Conservation (phyloP, 2,329 filamentous ascomycete species). For the Trichophyton benhamiae region DNA sequence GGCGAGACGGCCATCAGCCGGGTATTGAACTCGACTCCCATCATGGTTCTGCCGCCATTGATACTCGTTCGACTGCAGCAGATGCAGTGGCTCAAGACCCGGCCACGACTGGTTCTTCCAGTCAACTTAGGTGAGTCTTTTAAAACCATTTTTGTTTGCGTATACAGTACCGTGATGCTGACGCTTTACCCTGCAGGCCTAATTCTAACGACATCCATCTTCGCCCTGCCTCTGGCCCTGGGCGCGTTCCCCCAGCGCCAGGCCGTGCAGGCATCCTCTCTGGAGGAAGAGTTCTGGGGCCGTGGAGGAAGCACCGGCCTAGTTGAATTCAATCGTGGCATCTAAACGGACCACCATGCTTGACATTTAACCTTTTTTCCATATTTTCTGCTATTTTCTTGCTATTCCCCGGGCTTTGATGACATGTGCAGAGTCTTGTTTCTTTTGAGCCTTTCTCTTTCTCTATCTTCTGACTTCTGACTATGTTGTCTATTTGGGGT, state of each 20-base stretch:
- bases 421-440: background rate
- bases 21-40: slow-evolving; percentile 85
- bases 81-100: slow-evolving; percentile 64
- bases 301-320: slow-evolving; percentile 65
- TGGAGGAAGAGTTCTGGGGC: slow-evolving; percentile 80
- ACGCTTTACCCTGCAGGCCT: slow-evolving; percentile 34
- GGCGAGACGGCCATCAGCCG: slow-evolving; percentile 84
- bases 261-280: slow-evolving; percentile 56
- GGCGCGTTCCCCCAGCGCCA: slow-evolving; percentile 89
- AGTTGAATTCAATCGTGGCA: slow-evolving; percentile 95
- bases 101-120: slow-evolving; percentile 65
- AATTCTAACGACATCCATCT: slow-evolving; percentile 75
- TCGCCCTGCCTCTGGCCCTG: slow-evolving; percentile 77
- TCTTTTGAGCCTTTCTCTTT: background rate
- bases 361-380: background rate
- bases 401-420: background rate
- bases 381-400: background rate
- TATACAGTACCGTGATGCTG: background rate
- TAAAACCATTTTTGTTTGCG: background rate
- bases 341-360: slow-evolving; percentile 39
- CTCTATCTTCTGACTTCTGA: background rate
- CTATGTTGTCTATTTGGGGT: background rate
- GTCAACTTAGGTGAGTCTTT: slow-evolving; percentile 57
- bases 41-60: slow-evolving; percentile 91
- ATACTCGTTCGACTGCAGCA: slow-evolving; percentile 74